Evolutionary conservation across 768 basidiomycete species (phyloP), one percentile per base, ranked within the genome.

Genomic region (Mycena sanguinolenta): DNA sequence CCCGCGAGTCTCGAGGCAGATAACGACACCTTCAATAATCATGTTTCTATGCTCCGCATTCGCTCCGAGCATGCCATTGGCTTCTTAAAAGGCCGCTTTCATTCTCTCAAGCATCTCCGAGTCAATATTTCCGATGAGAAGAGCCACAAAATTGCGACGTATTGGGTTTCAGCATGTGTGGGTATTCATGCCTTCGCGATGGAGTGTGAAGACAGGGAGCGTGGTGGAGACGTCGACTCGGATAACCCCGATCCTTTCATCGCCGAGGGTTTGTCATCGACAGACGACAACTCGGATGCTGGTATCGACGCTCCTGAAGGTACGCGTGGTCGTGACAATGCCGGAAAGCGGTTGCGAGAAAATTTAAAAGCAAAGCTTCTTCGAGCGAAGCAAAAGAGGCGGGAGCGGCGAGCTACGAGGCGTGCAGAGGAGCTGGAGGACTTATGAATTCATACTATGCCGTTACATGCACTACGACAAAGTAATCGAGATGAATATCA

Each of bases 91-190:
- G 67, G 67, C 4, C 53, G 67, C n/a, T 68, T 68, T 32, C 67
- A 68, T 16, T 68, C 67, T 7, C 14, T 62, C 23, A 68, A 68
- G 59, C 50, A 55, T 36, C 67, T 68, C 27, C 60, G 60, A 0
- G 53, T 65, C 16, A 39, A 44, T 21, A 70, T 70, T 17, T n/a
- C 25, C 6, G 58, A 70, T 19, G 63, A 36, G n/a, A 16, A 13
- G 12, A 32, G 57, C 3, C 79, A 80, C 69, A 73, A 74, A 17
- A 61, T 71, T 42, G 79, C 77, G 14, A 74, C 73, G 25, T 72
- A 76, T 27, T 80, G 79, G 79, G 58, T 79, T 17, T 62, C 58
- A 2, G 75, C 78, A 21, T 79, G 79, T 38, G 63, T 80, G 17
- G 75, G 54, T 6, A 38, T 76, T 4, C 79, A 80, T 58, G 44